Percentiles rank a stretch among this genome's conserved stretches.
phyloP scores from a whole-genome alignment of 1,284 basidiomycete species.

The Apiotrichum domesticum region DNA sequence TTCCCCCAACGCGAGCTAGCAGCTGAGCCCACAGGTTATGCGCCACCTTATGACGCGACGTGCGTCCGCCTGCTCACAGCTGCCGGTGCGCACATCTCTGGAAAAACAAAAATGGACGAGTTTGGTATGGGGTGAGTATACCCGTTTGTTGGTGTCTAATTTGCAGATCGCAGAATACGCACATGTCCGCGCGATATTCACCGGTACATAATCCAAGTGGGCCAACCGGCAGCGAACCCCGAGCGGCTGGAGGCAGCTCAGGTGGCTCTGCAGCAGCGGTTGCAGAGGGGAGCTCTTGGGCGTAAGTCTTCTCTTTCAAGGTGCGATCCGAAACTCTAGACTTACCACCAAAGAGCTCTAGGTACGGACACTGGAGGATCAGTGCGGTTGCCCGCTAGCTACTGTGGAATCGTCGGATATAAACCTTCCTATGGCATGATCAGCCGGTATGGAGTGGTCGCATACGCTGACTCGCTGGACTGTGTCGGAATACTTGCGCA shows the following conservation, averaged over 20 bases:
- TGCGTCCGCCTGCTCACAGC: conserved; percentile 61
- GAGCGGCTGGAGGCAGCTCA: conserved; percentile 60
- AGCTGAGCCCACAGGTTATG: conserved; percentile 49
- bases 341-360: conserved; percentile 58
- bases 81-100: conserved; percentile 67
- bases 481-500: conserved; percentile 78
- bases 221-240: conserved; percentile 46
- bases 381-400: conserved; percentile 83
- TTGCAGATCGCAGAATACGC: conserved; percentile 28
- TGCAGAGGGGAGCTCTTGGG: conserved; percentile 62
- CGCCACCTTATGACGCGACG: conserved; percentile 80
- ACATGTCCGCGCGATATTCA: conserved; percentile 25
- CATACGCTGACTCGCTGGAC: conserved; percentile 91
- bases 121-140: conserved; percentile 86
- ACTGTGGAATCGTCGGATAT: conserved; percentile 84
- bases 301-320: conserved; percentile 52
- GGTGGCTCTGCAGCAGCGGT: conserved; percentile 52
- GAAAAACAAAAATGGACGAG: conserved; percentile 94
- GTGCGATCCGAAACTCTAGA: not conserved
- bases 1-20: not conserved
- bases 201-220: conserved; percentile 67
- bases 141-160: conserved; percentile 20
- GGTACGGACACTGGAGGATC: conserved; percentile 96
- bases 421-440: conserved; percentile 94
- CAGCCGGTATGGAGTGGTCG: conserved; percentile 85